Evolutionary conservation across 805 yeast genomes (phyloP).

Genomic region (Wickerhamomyces mucosus): DNA sequence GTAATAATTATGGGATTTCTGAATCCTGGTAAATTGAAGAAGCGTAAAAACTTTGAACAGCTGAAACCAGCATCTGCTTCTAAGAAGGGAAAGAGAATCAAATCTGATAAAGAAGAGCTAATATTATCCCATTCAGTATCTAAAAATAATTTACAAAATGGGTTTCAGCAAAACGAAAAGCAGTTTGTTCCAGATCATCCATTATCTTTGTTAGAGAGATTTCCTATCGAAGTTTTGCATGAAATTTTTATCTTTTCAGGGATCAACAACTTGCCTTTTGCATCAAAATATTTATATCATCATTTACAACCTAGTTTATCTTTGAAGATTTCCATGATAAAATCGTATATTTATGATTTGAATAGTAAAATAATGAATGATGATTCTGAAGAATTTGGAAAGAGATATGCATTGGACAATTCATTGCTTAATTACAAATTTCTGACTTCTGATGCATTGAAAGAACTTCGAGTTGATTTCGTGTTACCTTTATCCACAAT

Average conservation of each 20-base stretch:
- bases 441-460: constrained; percentile 17
- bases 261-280: constrained; percentile 26
- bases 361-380: constrained; percentile 4
- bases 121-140: not conserved
- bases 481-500: constrained; percentile 15
- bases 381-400: not conserved
- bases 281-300: constrained; percentile 21
- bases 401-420: constrained; percentile 11
- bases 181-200: not conserved
- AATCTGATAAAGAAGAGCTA: not conserved
- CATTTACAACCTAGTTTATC: constrained; percentile 19
- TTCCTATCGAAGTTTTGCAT: constrained; percentile 36
- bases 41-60: no score
- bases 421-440: constrained; percentile 15
- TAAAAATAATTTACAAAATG: no score
- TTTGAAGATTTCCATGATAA: constrained; percentile 13
- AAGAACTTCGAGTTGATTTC: constrained; percentile 15
- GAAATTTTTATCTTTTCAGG: constrained; percentile 30
- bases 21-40: no score
- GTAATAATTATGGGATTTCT: no score
- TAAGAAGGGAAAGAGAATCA: not conserved
- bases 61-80: no score
- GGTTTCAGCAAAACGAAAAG: not conserved
- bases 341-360: constrained; percentile 12
- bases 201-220: constrained; percentile 19